These are phyloP conservation scores for Yarrowia porcina DNA, from an alignment of 805 yeast species.

Conservation along the genomic window DNA sequence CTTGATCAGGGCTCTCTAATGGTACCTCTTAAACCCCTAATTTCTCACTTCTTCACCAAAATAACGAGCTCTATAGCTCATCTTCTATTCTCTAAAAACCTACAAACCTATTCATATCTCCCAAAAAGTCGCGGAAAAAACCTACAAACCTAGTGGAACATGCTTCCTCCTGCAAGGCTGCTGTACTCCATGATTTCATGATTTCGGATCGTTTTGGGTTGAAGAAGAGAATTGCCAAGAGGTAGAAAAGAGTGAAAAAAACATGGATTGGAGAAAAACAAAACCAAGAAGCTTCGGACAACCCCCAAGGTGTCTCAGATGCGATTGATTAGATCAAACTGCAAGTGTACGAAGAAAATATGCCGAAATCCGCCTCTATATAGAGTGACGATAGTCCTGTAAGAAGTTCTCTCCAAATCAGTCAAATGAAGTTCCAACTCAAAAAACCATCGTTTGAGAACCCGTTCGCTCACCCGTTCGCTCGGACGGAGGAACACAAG, in stretches of 20 bases:
- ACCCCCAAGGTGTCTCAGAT: conserved; percentile 15
- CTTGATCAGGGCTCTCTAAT: neutral
- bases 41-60: no score
- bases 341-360: no score
- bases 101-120: neutral
- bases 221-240: neutral
- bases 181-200: conserved; percentile 7
- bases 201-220: conserved; percentile 11
- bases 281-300: neutral
- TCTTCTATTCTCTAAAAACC: no score
- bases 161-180: neutral
- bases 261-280: neutral
- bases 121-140: neutral
- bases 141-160: neutral
- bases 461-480: neutral
- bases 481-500: neutral
- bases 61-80: no score
- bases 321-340: conserved; percentile 5
- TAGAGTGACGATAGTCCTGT: no score
- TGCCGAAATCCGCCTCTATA: neutral
- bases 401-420: no score
- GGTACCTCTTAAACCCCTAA: neutral
- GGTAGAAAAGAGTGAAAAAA: no score
- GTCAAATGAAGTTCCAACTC: neutral
- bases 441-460: neutral